A percentile compares a stretch with the other conserved stretches of the same genome.
These are phyloP conservation scores for Tetrahymena thermophila DNA, from an alignment of 73 alveolate species.

Conservation along the genomic window DNA sequence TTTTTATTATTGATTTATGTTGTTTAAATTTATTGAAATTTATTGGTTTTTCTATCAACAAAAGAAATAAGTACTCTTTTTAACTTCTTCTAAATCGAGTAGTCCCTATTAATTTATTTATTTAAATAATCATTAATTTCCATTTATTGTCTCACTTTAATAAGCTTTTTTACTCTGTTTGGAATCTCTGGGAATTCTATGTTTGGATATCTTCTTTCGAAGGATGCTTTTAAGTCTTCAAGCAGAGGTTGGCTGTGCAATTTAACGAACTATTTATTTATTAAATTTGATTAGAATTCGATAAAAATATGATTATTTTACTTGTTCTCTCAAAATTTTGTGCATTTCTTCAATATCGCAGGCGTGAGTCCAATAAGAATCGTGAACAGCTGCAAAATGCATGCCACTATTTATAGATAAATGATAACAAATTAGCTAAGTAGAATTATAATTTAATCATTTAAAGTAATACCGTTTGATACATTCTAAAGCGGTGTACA, in stretches of 20 bases:
- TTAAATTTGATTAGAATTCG: background rate
- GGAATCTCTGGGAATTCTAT: constrained; percentile 69
- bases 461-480: constrained; percentile 1
- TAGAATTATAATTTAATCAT: background rate
- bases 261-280: constrained; percentile 30
- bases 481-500: constrained; percentile 82
- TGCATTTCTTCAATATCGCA: constrained; percentile 59
- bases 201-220: constrained; percentile 63
- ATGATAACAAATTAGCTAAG: background rate
- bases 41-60: constrained; percentile 23
- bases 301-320: background rate
- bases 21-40: background rate
- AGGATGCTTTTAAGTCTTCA: constrained; percentile 55
- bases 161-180: constrained; percentile 46
- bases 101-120: background rate
- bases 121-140: background rate
- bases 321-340: constrained; percentile 52
- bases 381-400: constrained; percentile 91
- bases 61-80: constrained; percentile 44
- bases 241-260: constrained; percentile 72
- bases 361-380: constrained; percentile 89
- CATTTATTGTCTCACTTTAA: background rate
- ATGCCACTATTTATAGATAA: constrained; percentile 27
- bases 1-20: background rate
- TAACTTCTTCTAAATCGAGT: constrained; percentile 46